phyloP scores from a whole-genome alignment of 176 grass and related monocot species.

The Musa schizocarpa region DNA sequence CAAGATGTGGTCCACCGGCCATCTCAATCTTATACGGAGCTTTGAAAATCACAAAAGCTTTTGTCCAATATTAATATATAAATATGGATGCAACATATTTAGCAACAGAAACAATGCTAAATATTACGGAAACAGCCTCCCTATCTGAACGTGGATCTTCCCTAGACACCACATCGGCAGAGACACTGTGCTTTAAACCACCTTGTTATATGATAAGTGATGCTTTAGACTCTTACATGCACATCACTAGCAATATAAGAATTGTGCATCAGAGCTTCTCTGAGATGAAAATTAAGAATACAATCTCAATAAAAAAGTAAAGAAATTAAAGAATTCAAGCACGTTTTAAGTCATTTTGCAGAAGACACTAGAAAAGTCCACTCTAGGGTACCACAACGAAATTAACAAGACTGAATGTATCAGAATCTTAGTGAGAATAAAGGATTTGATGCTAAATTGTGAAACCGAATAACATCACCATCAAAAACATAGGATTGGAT shows the following conservation, averaged over 20 bases:
- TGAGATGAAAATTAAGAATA: not conserved
- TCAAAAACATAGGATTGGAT: constrained; percentile 96
- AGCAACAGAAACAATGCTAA: not conserved
- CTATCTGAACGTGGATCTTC: not conserved
- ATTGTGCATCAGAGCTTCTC: not conserved
- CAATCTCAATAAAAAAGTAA: not conserved
- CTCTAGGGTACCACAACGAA: not conserved
- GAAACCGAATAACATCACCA: constrained; percentile 29
- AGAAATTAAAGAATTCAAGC: not conserved
- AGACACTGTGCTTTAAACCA: not conserved
- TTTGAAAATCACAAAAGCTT: not conserved
- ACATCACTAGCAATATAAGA: not conserved
- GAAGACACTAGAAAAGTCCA: not conserved
- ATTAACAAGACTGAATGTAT: not conserved
- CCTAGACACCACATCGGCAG: not conserved
- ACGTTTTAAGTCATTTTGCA: not conserved
- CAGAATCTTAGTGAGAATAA: not conserved
- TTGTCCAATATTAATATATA: not conserved
- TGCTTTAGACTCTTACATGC: not conserved
- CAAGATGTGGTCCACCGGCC: not conserved
- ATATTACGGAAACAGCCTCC: not conserved
- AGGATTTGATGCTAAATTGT: not conserved
- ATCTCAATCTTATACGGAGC: no score
- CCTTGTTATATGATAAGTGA: not conserved
- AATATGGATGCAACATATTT: not conserved